Evolutionary conservation across 179 eudicot genomes (phyloP).

Genomic region (Vitellaria paradoxa): DNA sequence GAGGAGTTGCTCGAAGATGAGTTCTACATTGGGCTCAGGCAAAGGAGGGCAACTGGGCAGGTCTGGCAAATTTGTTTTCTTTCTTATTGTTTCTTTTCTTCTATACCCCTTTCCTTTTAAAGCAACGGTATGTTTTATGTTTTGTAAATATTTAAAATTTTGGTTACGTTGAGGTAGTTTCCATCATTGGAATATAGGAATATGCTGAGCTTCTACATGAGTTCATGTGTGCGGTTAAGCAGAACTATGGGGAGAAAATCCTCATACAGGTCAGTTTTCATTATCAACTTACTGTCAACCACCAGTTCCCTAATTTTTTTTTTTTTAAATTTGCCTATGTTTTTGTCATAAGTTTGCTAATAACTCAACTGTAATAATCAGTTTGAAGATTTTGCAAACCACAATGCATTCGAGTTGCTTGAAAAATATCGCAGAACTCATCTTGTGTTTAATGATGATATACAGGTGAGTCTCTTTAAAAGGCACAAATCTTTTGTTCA

Average conservation of each 20-base stretch:
- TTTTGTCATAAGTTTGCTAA: background rate
- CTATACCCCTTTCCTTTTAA: background rate
- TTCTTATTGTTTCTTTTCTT: background rate
- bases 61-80: conserved; percentile 20
- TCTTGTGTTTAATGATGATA: conserved; percentile 61
- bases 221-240: conserved; percentile 41
- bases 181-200: conserved; percentile 30
- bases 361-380: conserved; percentile 9
- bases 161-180: background rate
- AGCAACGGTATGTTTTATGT: background rate
- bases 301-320: background rate
- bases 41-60: conserved; percentile 65
- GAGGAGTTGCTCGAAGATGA: conserved; percentile 58
- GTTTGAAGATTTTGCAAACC: conserved; percentile 46
- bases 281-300: background rate
- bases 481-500: background rate
- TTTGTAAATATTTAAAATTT: background rate
- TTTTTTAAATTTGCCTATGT: background rate
- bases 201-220: conserved; percentile 55
- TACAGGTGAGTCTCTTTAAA: conserved; percentile 35
- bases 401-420: conserved; percentile 4
- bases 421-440: conserved; percentile 38
- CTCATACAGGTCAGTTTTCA: conserved; percentile 36
- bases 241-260: conserved; percentile 38
- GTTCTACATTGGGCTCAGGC: conserved; percentile 63